Conservation (phyloP, 352 stramenopile genomes). For the Elongisporangium undulatum region DNA sequence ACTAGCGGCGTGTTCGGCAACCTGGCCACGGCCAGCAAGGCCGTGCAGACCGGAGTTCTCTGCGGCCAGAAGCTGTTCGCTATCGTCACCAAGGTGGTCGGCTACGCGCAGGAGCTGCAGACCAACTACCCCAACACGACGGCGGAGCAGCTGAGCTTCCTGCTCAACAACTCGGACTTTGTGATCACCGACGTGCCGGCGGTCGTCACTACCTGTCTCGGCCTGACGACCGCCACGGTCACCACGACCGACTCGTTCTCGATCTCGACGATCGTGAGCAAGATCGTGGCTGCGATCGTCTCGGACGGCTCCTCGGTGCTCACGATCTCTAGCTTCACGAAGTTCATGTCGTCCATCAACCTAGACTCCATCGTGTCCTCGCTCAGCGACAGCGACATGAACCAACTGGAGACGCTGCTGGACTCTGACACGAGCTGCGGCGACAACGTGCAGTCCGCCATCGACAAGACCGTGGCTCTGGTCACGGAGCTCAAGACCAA, state of each 20-base stretch:
- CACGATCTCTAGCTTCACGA: constrained; percentile 16
- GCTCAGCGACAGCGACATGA: constrained; percentile 19
- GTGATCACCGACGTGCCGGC: constrained; percentile 40
- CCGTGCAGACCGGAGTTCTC: constrained; percentile 31
- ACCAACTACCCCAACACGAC: constrained; percentile 19
- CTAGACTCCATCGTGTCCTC: neutral
- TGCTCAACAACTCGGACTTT: constrained; percentile 43
- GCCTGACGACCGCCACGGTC: constrained; percentile 1
- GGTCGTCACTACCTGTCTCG: constrained; percentile 33
- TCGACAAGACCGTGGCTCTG: constrained; percentile 11
- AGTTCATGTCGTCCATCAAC: constrained; percentile 2
- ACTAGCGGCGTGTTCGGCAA: constrained; percentile 19
- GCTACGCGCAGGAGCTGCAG: constrained; percentile 29
- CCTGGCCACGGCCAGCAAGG: constrained; percentile 30
- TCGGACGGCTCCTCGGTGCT: constrained; percentile 3
- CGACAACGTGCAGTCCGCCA: constrained; percentile 1
- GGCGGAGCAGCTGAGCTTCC: constrained; percentile 26
- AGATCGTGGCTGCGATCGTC: constrained; percentile 7
- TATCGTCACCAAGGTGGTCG: constrained; percentile 25
- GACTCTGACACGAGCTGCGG: neutral
- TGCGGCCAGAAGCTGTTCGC: constrained; percentile 36
- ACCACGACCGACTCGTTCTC: constrained; percentile 6
- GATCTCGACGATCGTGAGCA: constrained; percentile 6
- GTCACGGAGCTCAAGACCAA: constrained; percentile 13
- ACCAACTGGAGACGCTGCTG: constrained; percentile 4